A percentile compares a stretch with the other conserved stretches of the same genome.
Conservation (phyloP, 225 moss, liverwort and hornwort genomes). For the Bryum argenteum region DNA sequence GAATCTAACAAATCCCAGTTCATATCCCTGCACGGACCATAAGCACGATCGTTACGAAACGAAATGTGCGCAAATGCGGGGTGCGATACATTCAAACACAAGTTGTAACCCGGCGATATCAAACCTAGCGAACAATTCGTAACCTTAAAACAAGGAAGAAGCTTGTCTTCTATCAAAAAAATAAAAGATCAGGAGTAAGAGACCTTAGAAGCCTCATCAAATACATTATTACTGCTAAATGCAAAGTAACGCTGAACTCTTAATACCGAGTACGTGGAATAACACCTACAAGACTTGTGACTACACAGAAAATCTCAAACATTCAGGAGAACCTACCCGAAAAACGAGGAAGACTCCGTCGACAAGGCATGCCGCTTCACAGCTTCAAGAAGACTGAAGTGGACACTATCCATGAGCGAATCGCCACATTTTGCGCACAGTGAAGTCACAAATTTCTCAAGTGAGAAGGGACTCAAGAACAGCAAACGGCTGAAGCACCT, state of each 20-base stretch:
- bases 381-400: slow-evolving; percentile 77
- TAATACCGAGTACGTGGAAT: background rate
- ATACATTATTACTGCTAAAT: slow-evolving; percentile 8
- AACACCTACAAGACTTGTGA: slow-evolving; percentile 3
- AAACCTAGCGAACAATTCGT: slow-evolving; percentile 2
- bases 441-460: slow-evolving; percentile 79
- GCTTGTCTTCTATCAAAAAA: slow-evolving; percentile 7
- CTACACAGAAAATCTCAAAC: slow-evolving; percentile 9
- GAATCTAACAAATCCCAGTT: slow-evolving; percentile 86
- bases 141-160: background rate
- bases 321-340: slow-evolving; percentile 44
- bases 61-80: slow-evolving; percentile 3
- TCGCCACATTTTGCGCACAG: slow-evolving; percentile 60
- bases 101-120: background rate
- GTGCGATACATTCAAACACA: background rate
- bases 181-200: slow-evolving; percentile 12
- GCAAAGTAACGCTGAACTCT: slow-evolving; percentile 4
- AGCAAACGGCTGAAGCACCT: slow-evolving; percentile 91
- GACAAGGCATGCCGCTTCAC: slow-evolving; percentile 74
- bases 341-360: slow-evolving; percentile 38
- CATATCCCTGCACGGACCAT: slow-evolving; percentile 63
- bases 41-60: slow-evolving; percentile 24
- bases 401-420: slow-evolving; percentile 70
- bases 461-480: slow-evolving; percentile 86
- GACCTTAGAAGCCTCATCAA: slow-evolving; percentile 9